These are phyloP conservation scores for Flaveria brownii DNA, from an alignment of 129 eudicot genomes.

Conservation along the genomic window DNA sequence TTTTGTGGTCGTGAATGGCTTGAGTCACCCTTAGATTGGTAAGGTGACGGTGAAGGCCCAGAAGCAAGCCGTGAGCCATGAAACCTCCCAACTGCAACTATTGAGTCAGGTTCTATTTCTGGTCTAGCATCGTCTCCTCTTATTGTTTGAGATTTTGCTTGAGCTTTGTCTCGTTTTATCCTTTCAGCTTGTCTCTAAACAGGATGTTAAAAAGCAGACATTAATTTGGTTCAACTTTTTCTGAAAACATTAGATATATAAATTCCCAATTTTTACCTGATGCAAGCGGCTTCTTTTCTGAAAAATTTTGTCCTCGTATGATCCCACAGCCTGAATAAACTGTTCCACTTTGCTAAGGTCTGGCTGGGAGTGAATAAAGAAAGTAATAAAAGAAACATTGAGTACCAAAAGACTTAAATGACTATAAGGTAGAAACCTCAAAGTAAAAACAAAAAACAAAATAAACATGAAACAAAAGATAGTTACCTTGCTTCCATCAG, in stretches of 20 bases:
- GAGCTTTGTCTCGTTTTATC: conserved; percentile 80
- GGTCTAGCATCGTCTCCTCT: conserved; percentile 93
- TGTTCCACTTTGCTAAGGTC: conserved; percentile 79
- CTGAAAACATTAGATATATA: not conserved
- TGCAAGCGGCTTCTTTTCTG: conserved; percentile 84
- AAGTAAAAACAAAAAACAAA: not conserved
- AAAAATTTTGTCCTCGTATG: conserved; percentile 84
- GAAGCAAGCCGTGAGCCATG: conserved; percentile 99
- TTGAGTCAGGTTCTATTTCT: conserved; percentile 57
- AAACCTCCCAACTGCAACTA: conserved; percentile 87
- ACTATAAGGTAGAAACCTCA: conserved; percentile 1
- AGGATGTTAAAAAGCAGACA: not conserved
- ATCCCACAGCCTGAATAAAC: conserved; percentile 94
- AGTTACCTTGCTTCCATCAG: conserved; percentile 84
- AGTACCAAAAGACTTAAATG: conserved; percentile 10
- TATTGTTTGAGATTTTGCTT: conserved; percentile 53
- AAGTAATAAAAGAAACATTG: conserved; percentile 16
- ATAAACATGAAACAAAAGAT: conserved; percentile 15
- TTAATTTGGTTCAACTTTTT: conserved; percentile 21
- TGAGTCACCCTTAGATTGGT: conserved; percentile 43
- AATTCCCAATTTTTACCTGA: conserved; percentile 47
- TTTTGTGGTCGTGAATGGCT: conserved; percentile 47
- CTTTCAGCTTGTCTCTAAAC: conserved; percentile 90
- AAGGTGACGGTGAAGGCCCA: conserved; percentile 81
- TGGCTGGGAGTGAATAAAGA: conserved; percentile 57